Base-by-base conservation (phyloP, 148 eudicot species). In the Rheum nobile region DNA sequence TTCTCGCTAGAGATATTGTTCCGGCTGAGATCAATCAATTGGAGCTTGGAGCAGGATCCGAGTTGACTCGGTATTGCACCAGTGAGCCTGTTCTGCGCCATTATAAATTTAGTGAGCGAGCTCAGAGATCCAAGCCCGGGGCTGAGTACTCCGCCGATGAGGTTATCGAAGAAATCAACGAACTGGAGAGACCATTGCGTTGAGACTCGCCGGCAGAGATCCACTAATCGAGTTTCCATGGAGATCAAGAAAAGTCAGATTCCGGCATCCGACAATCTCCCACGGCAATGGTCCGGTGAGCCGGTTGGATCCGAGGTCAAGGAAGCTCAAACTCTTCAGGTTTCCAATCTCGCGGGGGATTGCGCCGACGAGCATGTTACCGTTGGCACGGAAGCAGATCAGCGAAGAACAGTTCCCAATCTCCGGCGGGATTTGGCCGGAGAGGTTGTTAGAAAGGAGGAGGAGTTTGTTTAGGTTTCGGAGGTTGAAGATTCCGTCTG, bases 151-250 rank as follows among this genome's bases (percentile, higher is more conserved):
- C 98, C 98, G 75, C 76, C 87, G 4, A 93, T 82, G 5, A 65
- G 19, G 71, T 93, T 93, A 41, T 89, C 93, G 0, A 97, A 93
- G 8, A 91, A 82, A 76, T 93, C 98, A 0, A 87, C 67, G 26
- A 78, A 89, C 71, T 93, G 95, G 26, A 93, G 92, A 82, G 10
- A 52, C 77, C 21, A 93, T 84, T 17, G 46, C 35, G 67, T 80
- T 83, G 72, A 91, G 67, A 75, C 73, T 86, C 46, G 11, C 84
- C 22, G 98, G 95, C 47, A 93, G 76, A 26, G 24, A 41, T 24
- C 98, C 98, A 8, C 84, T 72, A 14, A 93, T 77, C 7, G 95
- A 86, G 74, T 93, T 93, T 1, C 91, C 85, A 79, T 93, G 98
- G 50, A 93, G 81, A 31, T 93, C 98, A 4, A 93, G 80, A 43